Evolutionary conservation across 129 eudicot genomes (phyloP).

Genomic region (Centrapalus pauciflorus): DNA sequence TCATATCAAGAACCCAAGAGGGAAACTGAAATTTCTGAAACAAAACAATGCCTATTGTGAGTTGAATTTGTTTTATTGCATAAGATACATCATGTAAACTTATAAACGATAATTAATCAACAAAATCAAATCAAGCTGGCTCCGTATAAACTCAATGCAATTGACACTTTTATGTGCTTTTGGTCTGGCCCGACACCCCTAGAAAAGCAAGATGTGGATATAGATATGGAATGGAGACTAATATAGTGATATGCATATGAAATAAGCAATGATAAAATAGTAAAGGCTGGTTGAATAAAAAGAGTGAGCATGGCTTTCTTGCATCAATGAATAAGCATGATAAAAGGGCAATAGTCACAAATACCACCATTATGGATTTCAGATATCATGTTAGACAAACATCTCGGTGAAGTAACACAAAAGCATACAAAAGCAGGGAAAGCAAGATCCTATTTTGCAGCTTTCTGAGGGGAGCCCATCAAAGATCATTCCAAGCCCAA

Average conservation of each 20-base stretch:
- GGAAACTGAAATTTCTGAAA: neutral
- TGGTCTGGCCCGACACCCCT: neutral
- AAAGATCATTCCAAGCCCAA: neutral
- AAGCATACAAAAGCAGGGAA: slow-evolving; percentile 3
- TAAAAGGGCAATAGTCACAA: neutral
- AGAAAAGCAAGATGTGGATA: neutral
- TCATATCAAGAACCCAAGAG: neutral
- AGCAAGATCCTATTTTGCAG: neutral
- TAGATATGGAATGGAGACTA: neutral
- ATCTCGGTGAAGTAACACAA: neutral
- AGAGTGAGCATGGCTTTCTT: neutral
- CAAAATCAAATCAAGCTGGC: neutral
- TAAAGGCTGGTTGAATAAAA: neutral
- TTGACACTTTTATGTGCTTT: too few relatives aligned
- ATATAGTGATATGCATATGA: neutral
- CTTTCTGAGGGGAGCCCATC: neutral
- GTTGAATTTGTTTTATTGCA: neutral
- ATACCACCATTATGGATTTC: neutral
- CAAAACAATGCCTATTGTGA: neutral
- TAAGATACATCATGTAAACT: neutral
- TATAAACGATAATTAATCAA: neutral
- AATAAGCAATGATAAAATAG: too few relatives aligned
- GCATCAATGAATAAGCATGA: neutral
- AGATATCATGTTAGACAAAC: neutral
- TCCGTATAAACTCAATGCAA: too few relatives aligned